Evolutionary conservation across 441 rosid genomes (phyloP), one percentile per base, ranked within the genome.

Genomic region (Theobroma grandiflorum): DNA sequence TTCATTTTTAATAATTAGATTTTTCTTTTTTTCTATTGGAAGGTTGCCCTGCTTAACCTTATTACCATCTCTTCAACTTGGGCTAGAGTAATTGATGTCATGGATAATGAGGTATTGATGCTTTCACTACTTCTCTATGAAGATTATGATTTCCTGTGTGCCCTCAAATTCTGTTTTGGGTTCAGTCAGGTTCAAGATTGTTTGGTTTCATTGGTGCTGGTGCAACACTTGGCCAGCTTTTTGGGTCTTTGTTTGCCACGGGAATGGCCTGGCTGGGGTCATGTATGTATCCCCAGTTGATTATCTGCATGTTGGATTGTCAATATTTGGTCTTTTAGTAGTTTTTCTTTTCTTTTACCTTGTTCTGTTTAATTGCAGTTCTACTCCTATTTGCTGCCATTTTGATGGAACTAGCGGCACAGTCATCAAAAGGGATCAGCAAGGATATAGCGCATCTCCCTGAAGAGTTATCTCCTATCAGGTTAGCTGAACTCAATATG

Each of bases 161-260:
- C 76, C 63, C 65, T 83, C 90, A 79, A 89, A 80, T 72, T 81
- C 52, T 76, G 66, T 40, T 82, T 71, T 83, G 62, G 79, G 57
- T 92, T 74, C 96, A 94, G 99, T 94, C 99, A 90, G 98, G 99
- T 85, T 93, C 98, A 72, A 90, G 99, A 90, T 89, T 94, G 88
- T 96, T 96, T 45, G 99, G 98, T 72, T 93, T 94, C 90, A 89
- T 94, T 78, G 99, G 99, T 81, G 99, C 98, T 72, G 99, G 98
- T 78, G 99, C 99, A 69, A 96, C 98, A 26, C 90, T 96, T 67
- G 98, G 99, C 35, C 97, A 96, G 93, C 98, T 96, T 82, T 91
- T 92, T 87, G 98, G 99, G 38, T 94, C 98, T 2, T 87, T 96
- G 75, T 93, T 93, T 88, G 99, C 98, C 55, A 86, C 96, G 26